These are phyloP conservation scores for Elaeis oleifera DNA, from an alignment of 202 grass and related monocot species.

Conservation along the genomic window DNA sequence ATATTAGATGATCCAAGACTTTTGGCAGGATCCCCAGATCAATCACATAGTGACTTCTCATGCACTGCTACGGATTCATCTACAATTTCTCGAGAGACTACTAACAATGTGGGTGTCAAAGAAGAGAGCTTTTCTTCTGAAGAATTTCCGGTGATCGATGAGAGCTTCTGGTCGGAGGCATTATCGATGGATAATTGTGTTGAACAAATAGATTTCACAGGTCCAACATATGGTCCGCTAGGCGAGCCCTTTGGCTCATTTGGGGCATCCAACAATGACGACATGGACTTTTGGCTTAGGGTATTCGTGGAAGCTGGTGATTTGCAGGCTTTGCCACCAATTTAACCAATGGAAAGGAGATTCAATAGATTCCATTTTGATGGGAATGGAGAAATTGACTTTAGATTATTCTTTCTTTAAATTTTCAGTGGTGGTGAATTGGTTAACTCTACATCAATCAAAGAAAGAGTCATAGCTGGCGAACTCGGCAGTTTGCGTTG, in stretches of 20 bases:
- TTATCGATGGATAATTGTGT: slow-evolving; percentile 29
- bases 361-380: too few relatives aligned
- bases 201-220: slow-evolving; percentile 2
- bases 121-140: slow-evolving; percentile 45
- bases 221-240: background rate
- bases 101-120: background rate
- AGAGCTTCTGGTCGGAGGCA: slow-evolving; percentile 53
- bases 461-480: too few relatives aligned
- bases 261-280: slow-evolving; percentile 33
- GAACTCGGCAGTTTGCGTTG: too few relatives aligned
- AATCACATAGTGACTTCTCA: background rate
- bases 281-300: slow-evolving; percentile 73
- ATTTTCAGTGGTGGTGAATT: too few relatives aligned
- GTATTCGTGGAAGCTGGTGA: slow-evolving; percentile 50
- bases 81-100: background rate
- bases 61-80: background rate
- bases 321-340: slow-evolving; percentile 36
- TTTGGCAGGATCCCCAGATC: background rate
- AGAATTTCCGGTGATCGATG: slow-evolving; percentile 56
- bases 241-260: slow-evolving; percentile 3
- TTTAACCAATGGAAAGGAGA: slow-evolving; percentile 12
- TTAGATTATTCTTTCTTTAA: too few relatives aligned
- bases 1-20: background rate
- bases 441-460: too few relatives aligned
- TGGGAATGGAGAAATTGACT: too few relatives aligned